These are phyloP conservation scores for Cystobasidiopsis lactophilus DNA, from an alignment of 768 basidiomycete species.

Conservation along the genomic window DNA sequence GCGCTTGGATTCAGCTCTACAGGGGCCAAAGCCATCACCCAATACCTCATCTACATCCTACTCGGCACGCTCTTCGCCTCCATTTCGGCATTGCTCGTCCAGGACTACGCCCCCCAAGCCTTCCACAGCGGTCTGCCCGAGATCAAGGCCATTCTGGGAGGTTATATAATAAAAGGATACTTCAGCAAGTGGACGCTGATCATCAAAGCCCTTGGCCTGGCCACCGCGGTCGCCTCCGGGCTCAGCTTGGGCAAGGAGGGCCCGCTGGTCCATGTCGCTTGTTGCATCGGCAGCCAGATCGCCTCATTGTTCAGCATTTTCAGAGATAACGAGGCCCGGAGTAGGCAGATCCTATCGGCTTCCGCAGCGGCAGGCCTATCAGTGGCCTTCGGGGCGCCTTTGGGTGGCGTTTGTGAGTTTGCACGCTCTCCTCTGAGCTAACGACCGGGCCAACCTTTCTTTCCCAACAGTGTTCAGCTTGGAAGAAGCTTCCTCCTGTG, in stretches of 20 bases:
- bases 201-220: conserved; percentile 70
- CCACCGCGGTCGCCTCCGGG: conserved; percentile 34
- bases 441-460: too few species aligned
- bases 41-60: conserved; percentile 15
- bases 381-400: conserved; percentile 88
- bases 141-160: conserved; percentile 81
- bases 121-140: conserved; percentile 41
- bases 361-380: conserved; percentile 93
- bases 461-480: conserved; percentile 84
- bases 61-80: conserved; percentile 15
- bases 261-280: conserved; percentile 79
- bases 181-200: conserved; percentile 45
- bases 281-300: conserved; percentile 77
- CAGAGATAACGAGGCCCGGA: conserved; percentile 71
- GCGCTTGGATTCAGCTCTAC: conserved; percentile 1
- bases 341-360: conserved; percentile 83
- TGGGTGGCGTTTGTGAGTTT: conserved; percentile 66
- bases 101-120: conserved; percentile 15
- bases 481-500: conserved; percentile 21
- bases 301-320: conserved; percentile 66
- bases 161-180: conserved; percentile 22
- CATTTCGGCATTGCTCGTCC: conserved; percentile 16
- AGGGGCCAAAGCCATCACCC: conserved; percentile 6
- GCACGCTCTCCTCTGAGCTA: too few species aligned
- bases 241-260: conserved; percentile 48